phyloP scores from a whole-genome alignment of 306 rosid species.

The Corylus avellana region DNA sequence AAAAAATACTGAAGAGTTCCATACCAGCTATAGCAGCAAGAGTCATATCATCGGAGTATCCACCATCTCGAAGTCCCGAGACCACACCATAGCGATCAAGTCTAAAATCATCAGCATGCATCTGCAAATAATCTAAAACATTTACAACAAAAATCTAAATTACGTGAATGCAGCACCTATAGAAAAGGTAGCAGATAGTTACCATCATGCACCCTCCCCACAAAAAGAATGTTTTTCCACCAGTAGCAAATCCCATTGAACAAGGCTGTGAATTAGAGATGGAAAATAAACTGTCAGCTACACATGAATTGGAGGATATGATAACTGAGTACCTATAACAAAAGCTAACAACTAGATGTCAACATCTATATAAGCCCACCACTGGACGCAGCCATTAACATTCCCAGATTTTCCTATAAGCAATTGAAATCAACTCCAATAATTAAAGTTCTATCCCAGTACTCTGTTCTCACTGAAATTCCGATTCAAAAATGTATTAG shows the following conservation, averaged over 20 bases:
- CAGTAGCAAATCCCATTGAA: slow-evolving; percentile 99
- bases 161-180: slow-evolving; percentile 11
- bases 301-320: slow-evolving; percentile 3
- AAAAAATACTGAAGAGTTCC: slow-evolving; percentile 5
- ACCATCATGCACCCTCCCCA: slow-evolving; percentile 99
- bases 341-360: slow-evolving; percentile 11
- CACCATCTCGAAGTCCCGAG: slow-evolving; percentile 84
- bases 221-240: slow-evolving; percentile 94
- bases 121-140: slow-evolving; percentile 53
- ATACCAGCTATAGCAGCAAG: slow-evolving; percentile 95
- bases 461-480: slow-evolving; percentile 1
- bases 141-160: slow-evolving; percentile 22
- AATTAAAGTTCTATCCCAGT: neutral
- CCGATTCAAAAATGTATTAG: neutral
- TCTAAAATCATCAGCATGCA: slow-evolving; percentile 96
- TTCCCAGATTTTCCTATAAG: neutral
- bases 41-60: slow-evolving; percentile 99
- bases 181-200: slow-evolving; percentile 44
- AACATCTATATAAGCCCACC: slow-evolving; percentile 5
- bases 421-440: neutral
- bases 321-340: neutral
- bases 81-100: slow-evolving; percentile 74
- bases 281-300: slow-evolving; percentile 19
- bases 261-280: slow-evolving; percentile 67
- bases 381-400: neutral